These are phyloP conservation scores for Massospora cicadina DNA, from an alignment of 371 early-diverging fungal genomes.

Conservation along the genomic window DNA sequence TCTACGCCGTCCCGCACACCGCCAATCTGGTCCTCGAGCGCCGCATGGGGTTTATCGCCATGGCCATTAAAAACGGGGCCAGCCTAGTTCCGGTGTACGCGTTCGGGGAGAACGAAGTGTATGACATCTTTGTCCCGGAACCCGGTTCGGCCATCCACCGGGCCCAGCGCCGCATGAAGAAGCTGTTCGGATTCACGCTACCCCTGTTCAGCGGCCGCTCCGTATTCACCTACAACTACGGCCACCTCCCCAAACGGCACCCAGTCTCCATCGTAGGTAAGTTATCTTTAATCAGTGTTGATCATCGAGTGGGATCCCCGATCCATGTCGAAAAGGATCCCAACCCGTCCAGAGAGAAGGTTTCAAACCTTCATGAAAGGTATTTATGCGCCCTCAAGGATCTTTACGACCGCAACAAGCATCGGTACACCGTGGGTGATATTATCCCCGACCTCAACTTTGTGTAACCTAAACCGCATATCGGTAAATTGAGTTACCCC, in stretches of 20 bases:
- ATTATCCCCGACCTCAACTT: too few species aligned
- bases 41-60: constrained; percentile 61
- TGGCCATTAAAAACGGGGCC: constrained; percentile 55
- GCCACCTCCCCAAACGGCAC: not conserved
- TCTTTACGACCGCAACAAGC: constrained; percentile 10
- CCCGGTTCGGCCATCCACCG: constrained; percentile 6
- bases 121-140: constrained; percentile 20
- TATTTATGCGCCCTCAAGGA: constrained; percentile 8
- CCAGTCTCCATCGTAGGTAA: constrained; percentile 7
- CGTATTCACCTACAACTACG: constrained; percentile 20
- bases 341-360: not conserved
- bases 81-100: constrained; percentile 51
- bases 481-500: too few species aligned
- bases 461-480: too few species aligned
- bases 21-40: constrained; percentile 44
- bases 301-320: not conserved
- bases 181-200: constrained; percentile 15
- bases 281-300: not conserved
- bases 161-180: constrained; percentile 11
- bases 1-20: constrained; percentile 41
- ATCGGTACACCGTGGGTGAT: too few species aligned
- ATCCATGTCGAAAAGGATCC: not conserved
- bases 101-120: constrained; percentile 75
- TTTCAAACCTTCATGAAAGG: constrained; percentile 1
- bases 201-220: constrained; percentile 57